Conservation (phyloP, 306 rosid genomes). For the Neltuma alba region DNA sequence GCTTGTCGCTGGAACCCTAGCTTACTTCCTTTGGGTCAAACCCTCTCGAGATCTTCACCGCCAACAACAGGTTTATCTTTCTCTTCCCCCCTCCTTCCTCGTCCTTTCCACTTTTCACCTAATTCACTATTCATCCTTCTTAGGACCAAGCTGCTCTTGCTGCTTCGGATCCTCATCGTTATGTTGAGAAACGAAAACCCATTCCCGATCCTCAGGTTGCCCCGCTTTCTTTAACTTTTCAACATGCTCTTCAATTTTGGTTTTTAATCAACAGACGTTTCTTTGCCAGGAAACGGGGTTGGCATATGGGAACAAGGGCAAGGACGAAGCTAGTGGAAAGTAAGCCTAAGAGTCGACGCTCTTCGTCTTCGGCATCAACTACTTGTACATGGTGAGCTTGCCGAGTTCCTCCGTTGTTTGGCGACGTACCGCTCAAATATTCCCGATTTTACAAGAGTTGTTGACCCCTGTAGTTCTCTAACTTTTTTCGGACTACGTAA, state of each 20-base stretch:
- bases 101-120: background rate
- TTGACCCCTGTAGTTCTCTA: background rate
- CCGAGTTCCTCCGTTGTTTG: background rate
- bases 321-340: constrained; percentile 30
- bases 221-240: background rate
- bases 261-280: background rate
- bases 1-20: constrained; percentile 93
- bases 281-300: constrained; percentile 65
- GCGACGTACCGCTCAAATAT: background rate
- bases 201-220: constrained; percentile 85
- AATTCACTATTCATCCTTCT: background rate
- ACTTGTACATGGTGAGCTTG: constrained; percentile 22
- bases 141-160: constrained; percentile 78
- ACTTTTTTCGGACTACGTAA: background rate
- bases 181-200: constrained; percentile 82
- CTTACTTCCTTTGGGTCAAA: constrained; percentile 93
- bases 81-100: background rate
- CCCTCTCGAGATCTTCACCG: constrained; percentile 89
- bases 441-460: background rate
- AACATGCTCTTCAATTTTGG: background rate
- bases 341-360: constrained; percentile 42
- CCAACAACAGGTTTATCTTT: constrained; percentile 57
- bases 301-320: constrained; percentile 75
- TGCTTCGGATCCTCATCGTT: constrained; percentile 63
- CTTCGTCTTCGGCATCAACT: background rate